phyloP scores from a whole-genome alignment of 139 green algal species.

The Tetradesmus lagerheimii region DNA sequence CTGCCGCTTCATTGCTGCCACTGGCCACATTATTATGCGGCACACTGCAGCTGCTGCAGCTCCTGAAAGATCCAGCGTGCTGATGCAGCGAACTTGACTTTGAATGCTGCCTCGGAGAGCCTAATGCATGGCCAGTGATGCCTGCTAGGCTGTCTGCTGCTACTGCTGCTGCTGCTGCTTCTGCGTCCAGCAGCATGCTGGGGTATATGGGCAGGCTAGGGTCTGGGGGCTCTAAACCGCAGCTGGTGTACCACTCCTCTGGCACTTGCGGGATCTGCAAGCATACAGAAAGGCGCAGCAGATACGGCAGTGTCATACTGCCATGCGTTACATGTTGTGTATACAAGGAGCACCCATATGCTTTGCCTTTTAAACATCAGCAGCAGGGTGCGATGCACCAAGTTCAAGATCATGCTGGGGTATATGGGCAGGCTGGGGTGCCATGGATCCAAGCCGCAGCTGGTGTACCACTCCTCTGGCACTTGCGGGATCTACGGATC shows the following conservation, averaged over 20 bases:
- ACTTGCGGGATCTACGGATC: no score
- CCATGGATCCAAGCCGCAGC: no score
- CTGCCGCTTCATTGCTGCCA: not conserved
- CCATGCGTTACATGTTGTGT: no score
- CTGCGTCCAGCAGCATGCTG: not conserved
- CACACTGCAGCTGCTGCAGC: conserved; percentile 20
- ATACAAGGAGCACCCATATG: no score
- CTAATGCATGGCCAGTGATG: not conserved
- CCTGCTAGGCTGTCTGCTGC: not conserved
- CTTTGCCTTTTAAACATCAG: no score
- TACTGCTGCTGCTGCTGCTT: conserved; percentile 19
- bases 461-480: no score
- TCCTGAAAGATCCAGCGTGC: not conserved
- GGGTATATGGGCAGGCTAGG: not conserved
- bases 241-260: conserved; percentile 38
- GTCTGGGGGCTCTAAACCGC: conserved; percentile 15
- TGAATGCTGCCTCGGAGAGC: not conserved
- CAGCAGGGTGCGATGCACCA: no score
- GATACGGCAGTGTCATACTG: no score
- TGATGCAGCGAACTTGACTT: not conserved
- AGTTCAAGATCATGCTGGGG: no score
- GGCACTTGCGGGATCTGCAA: conserved; percentile 35
- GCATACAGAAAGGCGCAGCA: not conserved
- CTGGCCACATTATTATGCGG: not conserved
- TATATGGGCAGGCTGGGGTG: no score